Evolutionary conservation across 257 asterid genomes (phyloP), one percentile per base, ranked within the genome.

Genomic region (Solanum ossicruentum): DNA sequence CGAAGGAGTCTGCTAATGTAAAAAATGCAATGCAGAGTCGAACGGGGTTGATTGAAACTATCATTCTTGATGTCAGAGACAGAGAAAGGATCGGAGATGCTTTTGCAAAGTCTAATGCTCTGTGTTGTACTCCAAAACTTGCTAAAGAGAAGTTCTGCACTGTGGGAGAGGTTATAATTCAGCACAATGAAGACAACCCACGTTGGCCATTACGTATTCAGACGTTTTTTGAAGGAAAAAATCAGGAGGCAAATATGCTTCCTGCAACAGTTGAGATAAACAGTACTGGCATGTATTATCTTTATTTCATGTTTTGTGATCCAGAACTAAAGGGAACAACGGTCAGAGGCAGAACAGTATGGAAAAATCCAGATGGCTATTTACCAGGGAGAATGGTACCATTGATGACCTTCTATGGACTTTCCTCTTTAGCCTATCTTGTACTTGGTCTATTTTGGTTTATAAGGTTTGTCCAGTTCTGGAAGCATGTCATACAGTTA

Each of bases 341-440:
- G 36, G 69, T 89, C n/a, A 87, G 85, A 41, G 91, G 91, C 11
- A 85, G 87, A 84, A 87, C 88, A 45, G 61, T 89, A 66, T 89
- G 91, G 91, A 85, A 86, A 82, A 89, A 87, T 66, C 91, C 90
- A 18, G 87, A 85, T 12, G 91, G 91, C 57, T 89, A 89, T 81
- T 84, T 89, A 84, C 91, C 90, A 0, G 91, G 91, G 75, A 89
- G 88, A 85, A 89, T 89, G 91, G 86, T 81, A 18, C 89, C 91
- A 15, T 58, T 89, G 52, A 84, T 89, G 91, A 89, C 86, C 26
- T 87, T 87, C 52, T 84, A 63, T 72, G 91, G 90, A 32, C 58
- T 89, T 66, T 71, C 86, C 17, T 89, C 91, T n/a, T 82, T 89
- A 56, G 90, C 91, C 55, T 89, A 89, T 78, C 91, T 89, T 23